Percentiles rank a stretch among this genome's conserved stretches.
phyloP scores from a whole-genome alignment of 2,329 filamentous ascomycete genomes.

The Graphilbum sp. region DNA sequence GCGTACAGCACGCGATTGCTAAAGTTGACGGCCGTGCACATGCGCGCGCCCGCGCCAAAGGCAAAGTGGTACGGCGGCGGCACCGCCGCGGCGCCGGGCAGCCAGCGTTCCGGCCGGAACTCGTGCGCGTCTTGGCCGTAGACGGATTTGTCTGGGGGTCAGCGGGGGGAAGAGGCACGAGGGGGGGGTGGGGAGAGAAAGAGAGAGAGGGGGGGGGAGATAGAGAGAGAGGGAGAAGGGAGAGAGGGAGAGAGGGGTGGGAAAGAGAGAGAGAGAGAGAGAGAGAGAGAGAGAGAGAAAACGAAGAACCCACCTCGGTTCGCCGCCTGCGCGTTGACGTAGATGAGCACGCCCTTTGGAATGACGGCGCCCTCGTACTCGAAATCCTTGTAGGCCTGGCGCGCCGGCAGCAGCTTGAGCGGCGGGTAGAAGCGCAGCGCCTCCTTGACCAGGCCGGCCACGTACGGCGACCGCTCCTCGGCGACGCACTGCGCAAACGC shows the following conservation, averaged over 20 bases:
- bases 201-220: too few relatives aligned
- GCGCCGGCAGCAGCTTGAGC: neutral
- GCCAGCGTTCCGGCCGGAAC: constrained; percentile 32
- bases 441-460: constrained; percentile 1
- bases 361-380: neutral
- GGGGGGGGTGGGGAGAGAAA: too few relatives aligned
- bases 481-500: neutral
- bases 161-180: too few relatives aligned
- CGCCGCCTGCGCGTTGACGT: neutral
- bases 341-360: neutral
- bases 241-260: too few relatives aligned
- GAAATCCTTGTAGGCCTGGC: neutral
- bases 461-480: constrained; percentile 1
- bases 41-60: constrained; percentile 1
- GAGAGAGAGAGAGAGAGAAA: too few relatives aligned
- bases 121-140: constrained; percentile 28
- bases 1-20: constrained; percentile 3
- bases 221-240: too few relatives aligned
- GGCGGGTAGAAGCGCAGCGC: constrained; percentile 2
- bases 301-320: too few relatives aligned
- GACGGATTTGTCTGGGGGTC: constrained; percentile 14
- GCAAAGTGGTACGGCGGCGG: constrained; percentile 1
- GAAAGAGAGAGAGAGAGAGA: too few relatives aligned
- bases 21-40: constrained; percentile 3
- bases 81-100: constrained; percentile 12